These are phyloP conservation scores for Leccinum colubrinum DNA, from an alignment of 1,284 basidiomycete species.

Conservation along the genomic window DNA sequence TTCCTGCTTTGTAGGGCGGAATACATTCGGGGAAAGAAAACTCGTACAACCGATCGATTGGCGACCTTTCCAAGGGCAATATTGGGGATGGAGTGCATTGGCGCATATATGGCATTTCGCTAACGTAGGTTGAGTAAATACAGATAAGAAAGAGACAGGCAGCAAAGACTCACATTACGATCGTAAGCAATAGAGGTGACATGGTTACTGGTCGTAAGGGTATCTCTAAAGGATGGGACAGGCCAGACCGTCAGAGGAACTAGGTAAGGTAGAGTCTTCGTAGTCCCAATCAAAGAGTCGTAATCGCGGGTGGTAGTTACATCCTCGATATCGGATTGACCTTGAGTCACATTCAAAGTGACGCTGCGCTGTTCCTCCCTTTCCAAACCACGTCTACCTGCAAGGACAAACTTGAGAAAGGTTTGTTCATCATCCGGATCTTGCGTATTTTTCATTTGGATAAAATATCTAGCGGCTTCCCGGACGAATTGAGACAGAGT, in stretches of 20 bases:
- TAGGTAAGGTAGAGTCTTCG: not conserved
- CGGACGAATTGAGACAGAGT: not conserved
- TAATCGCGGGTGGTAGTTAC: not conserved
- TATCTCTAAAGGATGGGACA: not conserved
- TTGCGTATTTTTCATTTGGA: not conserved
- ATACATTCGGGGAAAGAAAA: not conserved
- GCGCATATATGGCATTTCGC: not conserved
- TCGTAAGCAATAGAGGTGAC: not conserved
- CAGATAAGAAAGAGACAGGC: not conserved
- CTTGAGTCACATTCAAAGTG: not conserved
- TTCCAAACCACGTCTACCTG: not conserved
- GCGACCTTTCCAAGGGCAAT: not conserved
- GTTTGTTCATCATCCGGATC: not conserved
- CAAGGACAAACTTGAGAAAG: not conserved
- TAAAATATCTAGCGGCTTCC: not conserved
- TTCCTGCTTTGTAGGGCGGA: not conserved
- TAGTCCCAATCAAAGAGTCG: not conserved
- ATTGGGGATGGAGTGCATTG: not conserved
- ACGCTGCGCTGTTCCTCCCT: not conserved
- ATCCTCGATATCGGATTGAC: not conserved
- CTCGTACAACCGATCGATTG: not conserved
- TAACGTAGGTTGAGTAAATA: not conserved
- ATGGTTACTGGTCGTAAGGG: not conserved
- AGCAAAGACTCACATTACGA: not conserved
- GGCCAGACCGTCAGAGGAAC: not conserved